A percentile compares a stretch with the other conserved stretches of the same genome.
These are phyloP conservation scores for Basipetospora chlamydospora DNA, from an alignment of 2,329 filamentous ascomycete species.

Conservation along the genomic window DNA sequence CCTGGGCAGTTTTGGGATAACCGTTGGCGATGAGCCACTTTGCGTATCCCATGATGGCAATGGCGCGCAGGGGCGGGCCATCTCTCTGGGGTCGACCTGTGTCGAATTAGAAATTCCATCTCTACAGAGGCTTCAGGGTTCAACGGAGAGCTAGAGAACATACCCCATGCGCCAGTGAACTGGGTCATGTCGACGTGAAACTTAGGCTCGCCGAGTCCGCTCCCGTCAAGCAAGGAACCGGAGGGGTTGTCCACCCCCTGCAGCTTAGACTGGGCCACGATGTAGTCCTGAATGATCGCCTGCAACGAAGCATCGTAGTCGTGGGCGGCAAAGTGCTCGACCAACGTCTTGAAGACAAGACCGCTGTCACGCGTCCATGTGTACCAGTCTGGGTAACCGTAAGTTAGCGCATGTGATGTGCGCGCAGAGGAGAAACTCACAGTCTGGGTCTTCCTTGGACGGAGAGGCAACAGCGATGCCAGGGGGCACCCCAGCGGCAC, in stretches of 20 bases:
- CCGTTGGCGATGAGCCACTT: constrained; percentile 57
- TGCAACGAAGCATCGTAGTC: constrained; percentile 45
- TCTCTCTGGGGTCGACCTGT: constrained; percentile 60
- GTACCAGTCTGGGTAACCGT: constrained; percentile 45
- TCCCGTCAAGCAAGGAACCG: constrained; percentile 36
- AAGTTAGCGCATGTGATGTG: neutral
- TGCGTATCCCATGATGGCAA: constrained; percentile 56
- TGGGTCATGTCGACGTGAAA: constrained; percentile 49
- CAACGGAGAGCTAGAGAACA: too few species aligned
- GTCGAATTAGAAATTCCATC: neutral
- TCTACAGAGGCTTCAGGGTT: too few species aligned
- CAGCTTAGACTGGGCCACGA: constrained; percentile 49
- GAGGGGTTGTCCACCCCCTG: constrained; percentile 58
- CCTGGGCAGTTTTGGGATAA: constrained; percentile 38
- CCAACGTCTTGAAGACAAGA: constrained; percentile 52
- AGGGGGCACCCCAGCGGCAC: constrained; percentile 28
- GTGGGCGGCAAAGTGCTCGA: constrained; percentile 45
- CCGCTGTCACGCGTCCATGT: constrained; percentile 68
- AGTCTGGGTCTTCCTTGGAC: constrained; percentile 36
- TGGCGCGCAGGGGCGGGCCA: constrained; percentile 63
- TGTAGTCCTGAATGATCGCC: constrained; percentile 50
- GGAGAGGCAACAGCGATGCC: constrained; percentile 45
- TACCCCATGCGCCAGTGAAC: constrained; percentile 54
- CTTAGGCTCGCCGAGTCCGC: constrained; percentile 57
- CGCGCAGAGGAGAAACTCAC: constrained; percentile 22